These are phyloP conservation scores for Pyrenochaeta sp. DNA, from an alignment of 2,329 filamentous ascomycete genomes.

Conservation along the genomic window DNA sequence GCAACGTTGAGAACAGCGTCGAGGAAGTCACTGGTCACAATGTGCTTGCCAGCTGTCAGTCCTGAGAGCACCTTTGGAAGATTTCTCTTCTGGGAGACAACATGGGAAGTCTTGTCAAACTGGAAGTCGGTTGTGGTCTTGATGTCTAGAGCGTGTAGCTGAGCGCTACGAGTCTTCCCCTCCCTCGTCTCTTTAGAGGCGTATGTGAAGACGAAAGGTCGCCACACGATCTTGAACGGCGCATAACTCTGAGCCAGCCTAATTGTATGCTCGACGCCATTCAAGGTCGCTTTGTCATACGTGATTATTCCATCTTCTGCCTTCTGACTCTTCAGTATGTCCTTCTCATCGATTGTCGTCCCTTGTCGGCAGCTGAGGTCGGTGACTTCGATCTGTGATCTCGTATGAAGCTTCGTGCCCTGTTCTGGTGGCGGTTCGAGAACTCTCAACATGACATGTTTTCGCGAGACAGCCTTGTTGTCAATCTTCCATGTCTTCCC, in stretches of 20 bases:
- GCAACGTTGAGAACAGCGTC: slow-evolving; percentile 73
- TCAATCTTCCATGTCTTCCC: slow-evolving; percentile 66
- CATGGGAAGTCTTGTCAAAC: slow-evolving; percentile 78
- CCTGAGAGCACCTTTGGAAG: slow-evolving; percentile 87
- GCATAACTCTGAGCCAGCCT: slow-evolving; percentile 75
- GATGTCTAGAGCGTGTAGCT: slow-evolving; percentile 85
- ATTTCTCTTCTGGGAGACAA: slow-evolving; percentile 89
- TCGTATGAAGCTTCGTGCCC: slow-evolving; percentile 69
- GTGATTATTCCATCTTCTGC: slow-evolving; percentile 45
- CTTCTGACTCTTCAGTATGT: slow-evolving; percentile 68
- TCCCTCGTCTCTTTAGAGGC: slow-evolving; percentile 73
- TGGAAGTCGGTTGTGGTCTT: slow-evolving; percentile 82
- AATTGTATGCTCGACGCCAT: slow-evolving; percentile 65
- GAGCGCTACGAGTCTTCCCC: slow-evolving; percentile 59
- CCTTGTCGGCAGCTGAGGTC: slow-evolving; percentile 85
- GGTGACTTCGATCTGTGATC: slow-evolving; percentile 75
- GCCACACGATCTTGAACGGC: slow-evolving; percentile 77
- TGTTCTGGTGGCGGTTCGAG: slow-evolving; percentile 70
- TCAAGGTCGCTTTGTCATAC: slow-evolving; percentile 35
- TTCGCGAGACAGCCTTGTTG: slow-evolving; percentile 84
- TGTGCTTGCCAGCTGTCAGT: slow-evolving; percentile 78
- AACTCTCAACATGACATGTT: slow-evolving; percentile 83
- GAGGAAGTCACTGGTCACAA: slow-evolving; percentile 78
- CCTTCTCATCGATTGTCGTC: slow-evolving; percentile 77
- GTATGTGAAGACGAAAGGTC: slow-evolving; percentile 81